Evolutionary conservation across 768 basidiomycete genomes (phyloP).

Genomic region (Macrolepiota fuliginosa): DNA sequence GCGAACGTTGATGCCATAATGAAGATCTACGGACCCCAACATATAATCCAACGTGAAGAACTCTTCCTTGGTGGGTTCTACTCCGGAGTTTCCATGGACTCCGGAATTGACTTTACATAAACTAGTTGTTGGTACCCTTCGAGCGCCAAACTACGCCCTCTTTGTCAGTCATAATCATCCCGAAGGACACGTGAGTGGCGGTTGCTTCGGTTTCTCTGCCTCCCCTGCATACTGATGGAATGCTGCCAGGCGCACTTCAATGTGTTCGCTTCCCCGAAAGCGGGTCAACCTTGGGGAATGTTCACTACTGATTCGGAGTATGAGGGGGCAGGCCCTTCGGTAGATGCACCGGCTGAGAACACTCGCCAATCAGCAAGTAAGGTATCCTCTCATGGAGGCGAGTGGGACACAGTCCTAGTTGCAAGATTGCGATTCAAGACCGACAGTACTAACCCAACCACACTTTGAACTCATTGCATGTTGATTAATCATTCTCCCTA

Average conservation of each 20-base stretch:
- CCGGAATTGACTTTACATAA: neutral
- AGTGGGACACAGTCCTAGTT: conserved; percentile 60
- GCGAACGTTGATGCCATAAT: conserved; percentile 20
- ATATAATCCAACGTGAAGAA: conserved; percentile 23
- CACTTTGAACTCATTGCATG: neutral
- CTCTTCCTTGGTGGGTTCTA: conserved; percentile 20
- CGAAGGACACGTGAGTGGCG: conserved; percentile 18
- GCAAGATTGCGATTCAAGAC: conserved; percentile 66
- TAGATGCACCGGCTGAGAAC: conserved; percentile 1
- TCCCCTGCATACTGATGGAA: neutral
- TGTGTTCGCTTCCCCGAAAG: conserved; percentile 16
- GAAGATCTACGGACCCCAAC: conserved; percentile 18
- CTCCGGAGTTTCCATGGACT: neutral
- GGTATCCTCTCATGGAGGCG: conserved; percentile 27
- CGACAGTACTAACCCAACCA: conserved; percentile 55
- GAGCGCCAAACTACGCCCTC: conserved; percentile 21
- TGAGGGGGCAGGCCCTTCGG: conserved; percentile 13
- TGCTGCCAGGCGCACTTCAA: conserved; percentile 19
- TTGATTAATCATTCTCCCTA: neutral
- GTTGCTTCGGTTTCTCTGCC: neutral
- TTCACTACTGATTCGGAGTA: conserved; percentile 17
- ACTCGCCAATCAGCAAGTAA: conserved; percentile 30
- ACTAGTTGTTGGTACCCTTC: conserved; percentile 19
- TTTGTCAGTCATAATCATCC: conserved; percentile 22
- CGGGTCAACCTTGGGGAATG: conserved; percentile 22